Evolutionary conservation across 495 filamentous ascomycete species (phyloP).

Genomic region (Hypoxylon lienhwacheense): DNA sequence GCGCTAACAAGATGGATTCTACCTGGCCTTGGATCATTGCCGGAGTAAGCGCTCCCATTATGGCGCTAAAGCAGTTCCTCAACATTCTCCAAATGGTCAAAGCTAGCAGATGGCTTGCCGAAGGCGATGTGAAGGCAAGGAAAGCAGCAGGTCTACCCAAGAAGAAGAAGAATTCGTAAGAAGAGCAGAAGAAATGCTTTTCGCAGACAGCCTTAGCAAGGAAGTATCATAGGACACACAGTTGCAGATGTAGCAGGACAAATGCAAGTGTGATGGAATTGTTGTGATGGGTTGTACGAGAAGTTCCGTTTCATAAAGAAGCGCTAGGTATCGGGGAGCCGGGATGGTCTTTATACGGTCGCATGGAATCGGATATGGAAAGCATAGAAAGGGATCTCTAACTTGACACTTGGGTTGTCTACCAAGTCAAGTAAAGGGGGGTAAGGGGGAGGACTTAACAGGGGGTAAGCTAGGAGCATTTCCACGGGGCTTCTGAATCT

Average conservation of each 20-base stretch:
- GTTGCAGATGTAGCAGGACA: neutral
- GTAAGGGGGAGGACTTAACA: neutral
- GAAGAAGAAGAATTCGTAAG: constrained; percentile 40
- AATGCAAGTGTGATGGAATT: constrained; percentile 1
- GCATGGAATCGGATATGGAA: constrained; percentile 30
- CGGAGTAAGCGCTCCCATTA: constrained; percentile 77
- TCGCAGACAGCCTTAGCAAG: neutral
- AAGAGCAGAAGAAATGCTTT: neutral
- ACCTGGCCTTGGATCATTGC: constrained; percentile 85
- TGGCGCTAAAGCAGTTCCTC: constrained; percentile 88
- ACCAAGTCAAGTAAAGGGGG: constrained; percentile 4
- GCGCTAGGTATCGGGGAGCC: constrained; percentile 11
- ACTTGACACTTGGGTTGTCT: constrained; percentile 7
- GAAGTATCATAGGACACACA: neutral
- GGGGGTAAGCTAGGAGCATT: constrained; percentile 15
- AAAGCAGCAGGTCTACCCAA: constrained; percentile 53
- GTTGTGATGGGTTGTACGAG: constrained; percentile 26
- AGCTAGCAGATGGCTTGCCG: constrained; percentile 87
- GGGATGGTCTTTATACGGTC: constrained; percentile 19
- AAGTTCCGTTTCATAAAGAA: constrained; percentile 17
- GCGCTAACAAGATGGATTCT: constrained; percentile 84
- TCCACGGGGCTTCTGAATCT: constrained; percentile 3
- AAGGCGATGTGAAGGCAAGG: constrained; percentile 72
- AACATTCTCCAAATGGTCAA: constrained; percentile 94
- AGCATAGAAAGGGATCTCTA: constrained; percentile 23